These are phyloP conservation scores for Warburgia ugandensis DNA, from an alignment of 164 flowering plant species.

Conservation along the genomic window DNA sequence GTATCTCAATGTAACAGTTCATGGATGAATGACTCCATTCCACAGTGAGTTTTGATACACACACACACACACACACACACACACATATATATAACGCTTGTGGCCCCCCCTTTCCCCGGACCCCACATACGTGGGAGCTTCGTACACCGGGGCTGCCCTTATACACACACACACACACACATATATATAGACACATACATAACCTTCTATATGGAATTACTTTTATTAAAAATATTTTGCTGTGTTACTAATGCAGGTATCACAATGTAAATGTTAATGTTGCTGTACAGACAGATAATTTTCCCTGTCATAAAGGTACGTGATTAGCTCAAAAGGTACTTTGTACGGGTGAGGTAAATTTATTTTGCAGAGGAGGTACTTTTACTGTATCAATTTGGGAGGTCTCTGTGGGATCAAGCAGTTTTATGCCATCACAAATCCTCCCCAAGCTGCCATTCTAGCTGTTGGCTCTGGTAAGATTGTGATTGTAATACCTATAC, in stretches of 20 bases:
- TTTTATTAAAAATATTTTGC: not conserved
- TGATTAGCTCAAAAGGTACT: conserved; percentile 79
- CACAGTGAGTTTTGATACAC: conserved; percentile 84
- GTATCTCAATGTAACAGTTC: conserved; percentile 97
- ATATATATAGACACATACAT: too few species aligned
- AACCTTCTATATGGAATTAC: too few species aligned
- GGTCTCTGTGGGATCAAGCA: conserved; percentile 93
- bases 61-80: too few species aligned
- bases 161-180: too few species aligned
- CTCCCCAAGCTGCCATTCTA: conserved; percentile 93
- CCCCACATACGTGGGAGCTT: too few species aligned
- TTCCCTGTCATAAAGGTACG: conserved; percentile 84
- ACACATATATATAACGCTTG: too few species aligned
- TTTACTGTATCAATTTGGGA: conserved; percentile 88
- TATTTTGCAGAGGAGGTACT: conserved; percentile 79
- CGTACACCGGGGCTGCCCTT: too few species aligned
- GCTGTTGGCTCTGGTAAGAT: conserved; percentile 93
- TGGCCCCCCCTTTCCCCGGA: too few species aligned
- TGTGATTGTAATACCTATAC: not conserved
- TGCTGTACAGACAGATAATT: conserved; percentile 90
- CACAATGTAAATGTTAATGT: conserved; percentile 79
- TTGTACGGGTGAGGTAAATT: conserved; percentile 45
- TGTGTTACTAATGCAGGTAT: conserved; percentile 35
- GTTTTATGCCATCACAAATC: conserved; percentile 85
- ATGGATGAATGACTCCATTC: conserved; percentile 88